Conservation (phyloP, 106 monocot genomes). For the Phalaenopsis aphrodite region DNA sequence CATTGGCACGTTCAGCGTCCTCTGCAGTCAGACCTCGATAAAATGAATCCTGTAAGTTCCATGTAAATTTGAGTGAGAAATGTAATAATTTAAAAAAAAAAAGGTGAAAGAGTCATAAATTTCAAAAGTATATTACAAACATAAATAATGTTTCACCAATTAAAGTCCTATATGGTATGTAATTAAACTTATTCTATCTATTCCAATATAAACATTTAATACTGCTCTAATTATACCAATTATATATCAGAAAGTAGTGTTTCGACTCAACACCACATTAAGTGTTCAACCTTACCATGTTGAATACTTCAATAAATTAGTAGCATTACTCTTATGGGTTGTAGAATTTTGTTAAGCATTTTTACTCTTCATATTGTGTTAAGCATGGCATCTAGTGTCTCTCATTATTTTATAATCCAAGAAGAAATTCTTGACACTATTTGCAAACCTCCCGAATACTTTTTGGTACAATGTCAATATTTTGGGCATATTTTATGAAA, state of each 20-base stretch:
- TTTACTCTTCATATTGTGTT: background rate
- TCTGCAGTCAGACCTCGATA: conserved; percentile 27
- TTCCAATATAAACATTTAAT: background rate
- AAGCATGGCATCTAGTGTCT: background rate
- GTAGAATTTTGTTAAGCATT: background rate
- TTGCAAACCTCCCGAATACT: background rate
- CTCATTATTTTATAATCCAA: background rate
- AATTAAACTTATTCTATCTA: background rate
- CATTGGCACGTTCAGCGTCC: conserved; percentile 26
- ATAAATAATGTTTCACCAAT: background rate
- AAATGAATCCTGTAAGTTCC: conserved; percentile 21
- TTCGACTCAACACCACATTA: background rate
- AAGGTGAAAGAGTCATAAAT: background rate
- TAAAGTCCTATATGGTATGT: background rate
- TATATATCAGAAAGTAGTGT: background rate
- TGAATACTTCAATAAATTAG: background rate
- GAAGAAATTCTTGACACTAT: background rate
- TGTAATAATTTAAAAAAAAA: background rate
- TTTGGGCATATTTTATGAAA: background rate
- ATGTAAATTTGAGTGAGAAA: too few species aligned
- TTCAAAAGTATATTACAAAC: background rate
- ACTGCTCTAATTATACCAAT: background rate
- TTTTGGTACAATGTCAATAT: background rate
- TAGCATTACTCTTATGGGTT: background rate
- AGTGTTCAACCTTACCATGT: background rate